These are phyloP conservation scores for Vitis riparia DNA, from an alignment of 164 flowering plant genomes.

Conservation along the genomic window DNA sequence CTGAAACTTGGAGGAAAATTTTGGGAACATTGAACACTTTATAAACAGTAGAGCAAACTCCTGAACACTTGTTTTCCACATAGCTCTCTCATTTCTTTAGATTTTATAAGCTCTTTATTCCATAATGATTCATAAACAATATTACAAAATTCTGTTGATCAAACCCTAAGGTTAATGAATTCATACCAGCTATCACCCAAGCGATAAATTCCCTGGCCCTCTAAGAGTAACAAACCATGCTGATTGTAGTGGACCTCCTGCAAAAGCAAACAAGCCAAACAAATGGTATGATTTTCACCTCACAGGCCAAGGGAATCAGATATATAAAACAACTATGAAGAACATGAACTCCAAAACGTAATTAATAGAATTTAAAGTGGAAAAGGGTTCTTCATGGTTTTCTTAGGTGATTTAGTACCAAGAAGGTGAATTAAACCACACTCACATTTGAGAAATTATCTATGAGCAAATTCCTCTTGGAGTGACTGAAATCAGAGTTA, in stretches of 20 bases:
- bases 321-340: not conserved
- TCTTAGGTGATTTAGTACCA: not conserved
- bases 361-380: not conserved
- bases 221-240: slow-evolving; percentile 90
- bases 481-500: too few relatives aligned
- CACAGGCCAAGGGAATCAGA: not conserved
- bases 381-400: not conserved
- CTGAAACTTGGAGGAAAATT: too few relatives aligned
- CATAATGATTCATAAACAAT: too few relatives aligned
- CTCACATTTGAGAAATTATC: not conserved
- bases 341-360: not conserved
- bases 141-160: too few relatives aligned
- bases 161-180: not conserved
- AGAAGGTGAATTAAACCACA: not conserved
- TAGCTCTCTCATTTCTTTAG: too few relatives aligned
- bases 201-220: slow-evolving; percentile 96
- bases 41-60: too few relatives aligned
- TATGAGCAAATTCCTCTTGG: not conserved
- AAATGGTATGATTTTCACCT: not conserved
- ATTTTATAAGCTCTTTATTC: too few relatives aligned
- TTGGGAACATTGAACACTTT: too few relatives aligned
- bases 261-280: slow-evolving; percentile 10
- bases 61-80: too few relatives aligned
- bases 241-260: slow-evolving; percentile 99
- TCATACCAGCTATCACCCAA: slow-evolving; percentile 90